Conservation (phyloP, 768 basidiomycete species). For the Kwoniella europaea region DNA sequence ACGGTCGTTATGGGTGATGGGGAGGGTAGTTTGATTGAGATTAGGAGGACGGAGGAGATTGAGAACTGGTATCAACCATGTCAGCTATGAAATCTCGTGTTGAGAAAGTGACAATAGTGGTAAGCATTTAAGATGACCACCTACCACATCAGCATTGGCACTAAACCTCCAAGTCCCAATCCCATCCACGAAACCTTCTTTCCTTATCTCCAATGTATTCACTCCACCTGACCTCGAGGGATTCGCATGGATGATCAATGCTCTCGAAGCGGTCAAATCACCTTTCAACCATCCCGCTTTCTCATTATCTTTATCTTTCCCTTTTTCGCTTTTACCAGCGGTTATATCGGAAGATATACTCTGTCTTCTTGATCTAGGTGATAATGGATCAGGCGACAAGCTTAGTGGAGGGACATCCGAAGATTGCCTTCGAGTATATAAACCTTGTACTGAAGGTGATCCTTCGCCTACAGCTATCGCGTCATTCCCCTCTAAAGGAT, state of each 20-base stretch:
- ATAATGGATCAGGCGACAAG: not conserved
- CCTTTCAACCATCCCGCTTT: conserved; percentile 50
- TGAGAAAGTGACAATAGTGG: too few relatives aligned
- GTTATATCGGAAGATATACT: not conserved
- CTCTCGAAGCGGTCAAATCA: conserved; percentile 37
- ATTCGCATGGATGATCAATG: conserved; percentile 50
- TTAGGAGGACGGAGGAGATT: conserved; percentile 44
- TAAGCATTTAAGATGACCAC: conserved; percentile 15
- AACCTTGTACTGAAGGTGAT: conserved; percentile 11
- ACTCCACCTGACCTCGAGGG: conserved; percentile 43
- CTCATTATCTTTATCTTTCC: conserved; percentile 27
- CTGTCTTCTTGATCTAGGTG: not conserved
- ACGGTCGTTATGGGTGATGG: conserved; percentile 50
- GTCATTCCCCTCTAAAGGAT: conserved; percentile 10
- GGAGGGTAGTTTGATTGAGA: conserved; percentile 34
- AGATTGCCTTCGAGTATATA: conserved; percentile 23
- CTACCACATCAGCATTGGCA: conserved; percentile 46
- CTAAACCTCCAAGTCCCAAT: conserved; percentile 40
- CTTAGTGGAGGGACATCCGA: conserved; percentile 12
- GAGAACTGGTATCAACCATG: conserved; percentile 38
- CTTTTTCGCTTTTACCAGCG: not conserved
- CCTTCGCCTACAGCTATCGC: conserved; percentile 25
- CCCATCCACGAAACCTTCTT: conserved; percentile 49
- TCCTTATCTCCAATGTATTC: conserved; percentile 36
- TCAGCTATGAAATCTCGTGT: too few relatives aligned